phyloP scores from a whole-genome alignment of 805 yeast genomes.

The Teunomyces kruisii region DNA sequence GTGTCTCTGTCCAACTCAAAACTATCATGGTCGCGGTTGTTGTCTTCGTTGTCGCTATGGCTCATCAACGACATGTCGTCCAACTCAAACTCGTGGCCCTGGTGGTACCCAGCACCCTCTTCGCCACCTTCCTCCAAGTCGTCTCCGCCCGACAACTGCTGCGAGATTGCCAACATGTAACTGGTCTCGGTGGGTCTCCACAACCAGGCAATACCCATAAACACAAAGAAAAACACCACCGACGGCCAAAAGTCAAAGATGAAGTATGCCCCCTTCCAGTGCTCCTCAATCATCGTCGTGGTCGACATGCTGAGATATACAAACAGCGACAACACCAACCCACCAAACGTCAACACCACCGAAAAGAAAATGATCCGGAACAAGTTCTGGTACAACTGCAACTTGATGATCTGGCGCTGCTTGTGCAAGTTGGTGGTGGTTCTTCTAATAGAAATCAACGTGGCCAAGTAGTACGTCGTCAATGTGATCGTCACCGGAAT shows the following conservation, averaged over 20 bases:
- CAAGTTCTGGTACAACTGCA: slow-evolving; percentile 78
- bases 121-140: slow-evolving; percentile 57
- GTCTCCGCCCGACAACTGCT: slow-evolving; percentile 64
- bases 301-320: slow-evolving; percentile 71
- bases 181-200: slow-evolving; percentile 99
- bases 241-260: slow-evolving; percentile 94
- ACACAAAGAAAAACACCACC: slow-evolving; percentile 78
- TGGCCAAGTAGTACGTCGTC: slow-evolving; percentile 70
- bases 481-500: slow-evolving; percentile 73
- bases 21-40: slow-evolving; percentile 27
- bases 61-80: slow-evolving; percentile 57
- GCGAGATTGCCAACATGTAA: slow-evolving; percentile 90
- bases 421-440: slow-evolving; percentile 74
- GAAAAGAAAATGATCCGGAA: slow-evolving; percentile 75
- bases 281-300: slow-evolving; percentile 74
- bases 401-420: slow-evolving; percentile 89
- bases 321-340: slow-evolving; percentile 68
- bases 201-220: slow-evolving; percentile 78
- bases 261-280: slow-evolving; percentile 92
- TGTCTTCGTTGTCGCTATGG: slow-evolving; percentile 40
- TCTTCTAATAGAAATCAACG: slow-evolving; percentile 66
- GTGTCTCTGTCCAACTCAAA: slow-evolving; percentile 34
- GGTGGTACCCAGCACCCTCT: slow-evolving; percentile 23
- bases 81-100: slow-evolving; percentile 53
- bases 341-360: slow-evolving; percentile 65